Conservation (phyloP, 768 basidiomycete genomes). For the Holtermanniella nyarrowii region DNA sequence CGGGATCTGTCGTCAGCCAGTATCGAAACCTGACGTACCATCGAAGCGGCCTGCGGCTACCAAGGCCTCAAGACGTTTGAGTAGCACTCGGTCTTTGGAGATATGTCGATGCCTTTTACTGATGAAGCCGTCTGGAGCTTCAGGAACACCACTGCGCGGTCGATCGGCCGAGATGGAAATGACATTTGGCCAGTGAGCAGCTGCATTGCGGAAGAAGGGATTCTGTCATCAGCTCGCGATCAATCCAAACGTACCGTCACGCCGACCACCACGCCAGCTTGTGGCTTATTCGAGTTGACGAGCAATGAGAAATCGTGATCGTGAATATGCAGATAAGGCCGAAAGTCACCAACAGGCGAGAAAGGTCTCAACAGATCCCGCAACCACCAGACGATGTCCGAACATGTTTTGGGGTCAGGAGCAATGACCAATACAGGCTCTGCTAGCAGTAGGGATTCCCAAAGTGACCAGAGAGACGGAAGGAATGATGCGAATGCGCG, state of each 20-base stretch:
- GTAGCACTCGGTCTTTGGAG: constrained; percentile 65
- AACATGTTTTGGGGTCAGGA: constrained; percentile 64
- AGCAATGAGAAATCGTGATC: constrained; percentile 68
- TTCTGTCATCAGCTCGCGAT: constrained; percentile 24
- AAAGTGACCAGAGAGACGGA: constrained; percentile 47
- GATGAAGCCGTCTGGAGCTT: constrained; percentile 35
- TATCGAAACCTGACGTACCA: constrained; percentile 23
- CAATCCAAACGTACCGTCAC: constrained; percentile 27
- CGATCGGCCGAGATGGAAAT: constrained; percentile 27
- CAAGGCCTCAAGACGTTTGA: constrained; percentile 57
- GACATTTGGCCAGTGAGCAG: constrained; percentile 41
- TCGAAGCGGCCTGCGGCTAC: constrained; percentile 34
- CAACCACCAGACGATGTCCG: constrained; percentile 82
- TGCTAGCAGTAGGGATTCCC: constrained; percentile 86
- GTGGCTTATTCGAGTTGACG: constrained; percentile 58
- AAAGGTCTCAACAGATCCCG: constrained; percentile 78
- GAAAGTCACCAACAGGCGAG: constrained; percentile 69
- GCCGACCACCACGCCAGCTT: constrained; percentile 37
- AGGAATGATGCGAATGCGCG: constrained; percentile 39
- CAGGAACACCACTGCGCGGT: constrained; percentile 10
- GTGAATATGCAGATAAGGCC: constrained; percentile 95
- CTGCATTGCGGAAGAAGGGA: constrained; percentile 42
- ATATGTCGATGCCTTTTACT: constrained; percentile 62
- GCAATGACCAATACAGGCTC: constrained; percentile 83
- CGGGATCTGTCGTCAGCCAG: constrained; percentile 29